Evolutionary conservation across 441 rosid genomes (phyloP), one percentile per base, ranked within the genome.

Genomic region (Francoa sonchifolia): DNA sequence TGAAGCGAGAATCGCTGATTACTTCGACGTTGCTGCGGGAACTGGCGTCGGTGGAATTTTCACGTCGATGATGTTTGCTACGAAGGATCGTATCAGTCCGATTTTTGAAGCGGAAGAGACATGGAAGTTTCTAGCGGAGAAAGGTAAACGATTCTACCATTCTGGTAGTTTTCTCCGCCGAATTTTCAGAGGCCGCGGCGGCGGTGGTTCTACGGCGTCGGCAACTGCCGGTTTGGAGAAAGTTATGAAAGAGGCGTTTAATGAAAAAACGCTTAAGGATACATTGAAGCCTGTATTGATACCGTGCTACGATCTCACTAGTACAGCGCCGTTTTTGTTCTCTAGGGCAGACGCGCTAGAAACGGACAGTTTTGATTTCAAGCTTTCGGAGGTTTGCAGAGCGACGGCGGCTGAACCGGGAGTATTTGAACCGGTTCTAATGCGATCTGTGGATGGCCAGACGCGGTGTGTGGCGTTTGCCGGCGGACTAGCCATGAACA

Each of bases 371-470:
- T 89, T 53, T 26, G 84, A 89, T 52, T 89, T 89, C 63, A 62
- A 65, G 22, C 73, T 89, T 0, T 79, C 78, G 79, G 92, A 89
- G 66, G 95, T 89, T 5, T 84, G 97, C 58, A 74, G 77, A 39
- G 97, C 94, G 18, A 89, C 97, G 2, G 72, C 84, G 23, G 88
- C 97, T 0, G 86, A 89, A 37, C 97, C 97, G n/a, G 94, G 79
- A 0, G 47, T 72, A 25, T 76, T 77, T 41, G 79, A 77, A 8
- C 95, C 97, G 12, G 61, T 81, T 37, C 48, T 43, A 59, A 68
- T 89, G 82, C 52, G 47, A 56, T 89, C 97, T 0, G 61, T 84
- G 0, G 94, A 84, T 20, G 79, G 84, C 19, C 76, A 49, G 54
- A 84, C 88, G 26, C 53, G 52, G 46, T 89, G 97, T 57, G 48